Percentiles rank a stretch among this genome's conserved stretches.
Evolutionary conservation across 108 stramenopile genomes (phyloP).

Genomic region (Discostella pseudostelligera): DNA sequence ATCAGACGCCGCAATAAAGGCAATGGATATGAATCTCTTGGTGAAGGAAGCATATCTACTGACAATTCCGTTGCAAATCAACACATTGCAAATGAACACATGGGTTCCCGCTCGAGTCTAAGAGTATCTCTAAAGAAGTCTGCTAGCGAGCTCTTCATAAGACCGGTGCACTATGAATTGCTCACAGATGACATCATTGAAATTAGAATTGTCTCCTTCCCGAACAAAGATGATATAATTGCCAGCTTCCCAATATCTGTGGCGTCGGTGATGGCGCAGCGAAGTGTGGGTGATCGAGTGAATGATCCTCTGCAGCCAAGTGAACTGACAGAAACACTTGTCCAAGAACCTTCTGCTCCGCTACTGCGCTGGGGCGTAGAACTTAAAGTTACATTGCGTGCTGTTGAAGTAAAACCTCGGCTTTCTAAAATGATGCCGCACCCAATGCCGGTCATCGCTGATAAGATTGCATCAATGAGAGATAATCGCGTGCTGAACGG

Average conservation of each 20-base stretch:
- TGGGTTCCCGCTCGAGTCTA: background rate
- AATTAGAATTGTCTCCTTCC: slow-evolving; percentile 39
- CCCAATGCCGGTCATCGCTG: slow-evolving; percentile 9
- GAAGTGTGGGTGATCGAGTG: slow-evolving; percentile 29
- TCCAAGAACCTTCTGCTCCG: slow-evolving; percentile 42
- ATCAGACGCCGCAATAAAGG: slow-evolving; percentile 8
- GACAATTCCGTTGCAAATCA: background rate
- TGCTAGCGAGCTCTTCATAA: background rate
- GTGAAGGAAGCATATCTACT: slow-evolving; percentile 15
- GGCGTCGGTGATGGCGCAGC: slow-evolving; percentile 38
- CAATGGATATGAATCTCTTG: slow-evolving; percentile 20
- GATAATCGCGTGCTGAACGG: slow-evolving; percentile 18
- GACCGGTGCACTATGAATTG: slow-evolving; percentile 31
- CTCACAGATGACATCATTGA: slow-evolving; percentile 42
- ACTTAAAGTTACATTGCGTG: slow-evolving; percentile 42
- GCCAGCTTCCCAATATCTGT: slow-evolving; percentile 47
- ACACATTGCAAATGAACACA: background rate
- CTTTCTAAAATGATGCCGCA: slow-evolving; percentile 13
- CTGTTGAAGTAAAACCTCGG: slow-evolving; percentile 43
- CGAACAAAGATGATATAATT: slow-evolving; percentile 32
- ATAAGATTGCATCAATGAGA: slow-evolving; percentile 14
- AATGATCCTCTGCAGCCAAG: slow-evolving; percentile 43
- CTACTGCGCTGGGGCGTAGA: slow-evolving; percentile 42
- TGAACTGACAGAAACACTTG: slow-evolving; percentile 40
- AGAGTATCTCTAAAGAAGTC: no score